Base-by-base conservation (phyloP, 495 filamentous ascomycete species). In the Chlorociboria aeruginascens region DNA sequence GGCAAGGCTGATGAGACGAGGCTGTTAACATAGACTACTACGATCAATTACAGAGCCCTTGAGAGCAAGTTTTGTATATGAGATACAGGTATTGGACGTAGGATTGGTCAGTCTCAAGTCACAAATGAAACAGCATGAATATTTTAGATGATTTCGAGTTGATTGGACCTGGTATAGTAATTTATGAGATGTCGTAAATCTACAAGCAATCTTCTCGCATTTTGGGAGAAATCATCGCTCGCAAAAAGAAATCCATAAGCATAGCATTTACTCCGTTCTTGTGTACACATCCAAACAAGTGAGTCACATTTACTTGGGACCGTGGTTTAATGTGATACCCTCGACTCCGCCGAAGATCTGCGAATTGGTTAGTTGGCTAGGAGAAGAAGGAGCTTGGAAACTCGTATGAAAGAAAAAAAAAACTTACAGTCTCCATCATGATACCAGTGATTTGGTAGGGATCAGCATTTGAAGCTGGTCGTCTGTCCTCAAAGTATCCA, bases 401-500 rank as follows among this genome's bases (percentile, higher is more conserved):
- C 25, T 8, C 16, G n/a, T n/a, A 12, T 7, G 16, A 44, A 30
- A 31, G 9, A 9, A 33, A 34, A 32, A 12, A 8, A 32, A 10
- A 28, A 38, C 56, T 50, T 56, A 59, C 56, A 31, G 83, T 86
- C 74, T 89, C 83, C 66, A 89, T 85, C 61, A 93, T 83, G 63
- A 95, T 92, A 61, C 85, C 85, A 50, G 87, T 93, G 63, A 95
- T 89, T 71, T 89, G 89, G 72, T 98, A 98, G 25, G 92, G 92
- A 69, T 93, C 88, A 53, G 81, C 92, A 64, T 98, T 98, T 62
- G 83, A 89, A 38, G 92, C 92, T 39, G 92, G 92, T 57, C 92
- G 77, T 63, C 92, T 81, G 59, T 98, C 92, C 74, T 98, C 92
- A 55, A 98, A 96, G 78, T 98, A 98, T 56, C 92, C 92, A 71